Conservation (phyloP, 345 rosid species). For the Sonneratia alba region DNA sequence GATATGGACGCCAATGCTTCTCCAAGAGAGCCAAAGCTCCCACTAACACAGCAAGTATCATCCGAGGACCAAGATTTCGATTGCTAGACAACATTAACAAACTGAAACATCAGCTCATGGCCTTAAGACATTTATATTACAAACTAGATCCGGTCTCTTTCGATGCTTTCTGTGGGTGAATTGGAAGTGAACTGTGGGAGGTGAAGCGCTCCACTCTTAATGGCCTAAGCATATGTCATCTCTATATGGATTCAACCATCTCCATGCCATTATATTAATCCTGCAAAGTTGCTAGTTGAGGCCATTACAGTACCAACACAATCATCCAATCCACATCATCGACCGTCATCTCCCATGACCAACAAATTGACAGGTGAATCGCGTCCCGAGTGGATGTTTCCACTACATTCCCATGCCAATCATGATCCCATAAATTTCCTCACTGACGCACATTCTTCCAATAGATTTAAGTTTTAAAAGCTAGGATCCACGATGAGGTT, state of each 20-base stretch:
- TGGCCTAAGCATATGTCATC: background rate
- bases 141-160: background rate
- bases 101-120: too few species aligned
- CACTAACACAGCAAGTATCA: too few species aligned
- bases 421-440: too few species aligned
- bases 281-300: background rate
- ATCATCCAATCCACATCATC: background rate
- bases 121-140: background rate
- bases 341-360: background rate
- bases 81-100: too few species aligned
- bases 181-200: background rate
- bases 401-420: background rate
- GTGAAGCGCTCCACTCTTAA: background rate
- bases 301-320: background rate
- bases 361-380: background rate
- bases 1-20: too few species aligned
- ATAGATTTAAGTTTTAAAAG: too few species aligned
- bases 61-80: too few species aligned
- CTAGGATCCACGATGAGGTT: too few species aligned
- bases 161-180: background rate
- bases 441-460: too few species aligned
- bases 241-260: constrained; percentile 1
- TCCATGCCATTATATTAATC: background rate
- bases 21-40: too few species aligned
- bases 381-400: background rate